Conservation (phyloP, 2,329 filamentous ascomycete species). For the Lecanicillium sp. region DNA sequence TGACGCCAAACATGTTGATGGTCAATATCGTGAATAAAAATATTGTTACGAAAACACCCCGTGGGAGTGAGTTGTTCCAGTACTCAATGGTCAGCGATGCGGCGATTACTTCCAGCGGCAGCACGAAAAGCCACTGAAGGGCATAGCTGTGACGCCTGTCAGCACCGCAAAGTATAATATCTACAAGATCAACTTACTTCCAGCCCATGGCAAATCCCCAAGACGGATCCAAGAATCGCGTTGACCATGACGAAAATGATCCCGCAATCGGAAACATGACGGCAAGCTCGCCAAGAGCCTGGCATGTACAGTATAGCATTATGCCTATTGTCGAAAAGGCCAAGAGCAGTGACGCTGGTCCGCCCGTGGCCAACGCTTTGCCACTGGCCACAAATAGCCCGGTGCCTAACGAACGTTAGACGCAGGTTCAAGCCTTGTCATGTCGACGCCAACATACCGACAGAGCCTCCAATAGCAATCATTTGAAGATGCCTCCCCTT, state of each 20-base stretch:
- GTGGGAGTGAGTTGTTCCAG: conserved; percentile 61
- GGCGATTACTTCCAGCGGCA: conserved; percentile 82
- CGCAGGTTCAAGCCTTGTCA: background rate
- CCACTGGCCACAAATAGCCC: conserved; percentile 77
- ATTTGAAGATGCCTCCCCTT: conserved; percentile 80
- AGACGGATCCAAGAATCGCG: conserved; percentile 77
- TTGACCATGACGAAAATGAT: conserved; percentile 79
- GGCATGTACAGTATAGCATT: conserved; percentile 82
- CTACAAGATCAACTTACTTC: conserved; percentile 46
- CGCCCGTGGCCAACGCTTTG: conserved; percentile 57
- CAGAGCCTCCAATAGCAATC: conserved; percentile 85
- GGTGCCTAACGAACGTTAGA: conserved; percentile 32
- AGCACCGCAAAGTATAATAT: background rate
- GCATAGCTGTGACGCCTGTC: conserved; percentile 77
- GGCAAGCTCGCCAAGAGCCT: conserved; percentile 78
- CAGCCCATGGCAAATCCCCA: conserved; percentile 88
- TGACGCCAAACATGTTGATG: conserved; percentile 86
- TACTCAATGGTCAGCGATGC: conserved; percentile 79
- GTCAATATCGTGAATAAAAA: conserved; percentile 70
- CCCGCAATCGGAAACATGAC: conserved; percentile 79
- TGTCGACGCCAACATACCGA: conserved; percentile 43
- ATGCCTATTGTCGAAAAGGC: conserved; percentile 65
- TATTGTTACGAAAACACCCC: conserved; percentile 73
- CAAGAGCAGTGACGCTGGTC: conserved; percentile 65
- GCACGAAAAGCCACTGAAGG: conserved; percentile 76